A percentile compares a stretch with the other conserved stretches of the same genome.
phyloP scores from a whole-genome alignment of 1,284 basidiomycete genomes.

The Volvariella volvacea region DNA sequence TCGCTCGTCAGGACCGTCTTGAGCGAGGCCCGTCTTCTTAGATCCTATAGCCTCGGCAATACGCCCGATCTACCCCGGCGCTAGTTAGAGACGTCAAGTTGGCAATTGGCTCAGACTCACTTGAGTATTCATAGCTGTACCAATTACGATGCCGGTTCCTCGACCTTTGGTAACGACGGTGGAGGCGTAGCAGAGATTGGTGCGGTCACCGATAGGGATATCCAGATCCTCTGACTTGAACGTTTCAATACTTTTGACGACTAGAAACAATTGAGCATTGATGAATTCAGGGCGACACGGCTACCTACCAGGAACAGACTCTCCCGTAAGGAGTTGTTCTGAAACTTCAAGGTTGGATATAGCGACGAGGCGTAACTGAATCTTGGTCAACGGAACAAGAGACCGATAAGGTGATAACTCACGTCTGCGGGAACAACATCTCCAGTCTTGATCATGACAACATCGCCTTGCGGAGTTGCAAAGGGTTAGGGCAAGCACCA shows the following conservation, averaged over 20 bases:
- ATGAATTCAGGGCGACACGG: neutral
- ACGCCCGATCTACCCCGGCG: too few relatives aligned
- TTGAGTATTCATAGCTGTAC: slow-evolving; percentile 62
- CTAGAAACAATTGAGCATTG: slow-evolving; percentile 15
- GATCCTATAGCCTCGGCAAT: too few relatives aligned
- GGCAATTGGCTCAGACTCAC: too few relatives aligned
- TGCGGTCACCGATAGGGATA: slow-evolving; percentile 46
- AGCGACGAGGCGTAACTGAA: slow-evolving; percentile 23
- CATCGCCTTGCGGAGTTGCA: slow-evolving; percentile 30
- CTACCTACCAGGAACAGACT: slow-evolving; percentile 40
- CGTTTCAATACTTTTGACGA: slow-evolving; percentile 44
- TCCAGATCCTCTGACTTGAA: slow-evolving; percentile 22
- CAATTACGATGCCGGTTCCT: slow-evolving; percentile 49
- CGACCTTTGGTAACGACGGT: slow-evolving; percentile 63
- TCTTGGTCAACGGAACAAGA: too few relatives aligned
- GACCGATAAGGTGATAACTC: too few relatives aligned
- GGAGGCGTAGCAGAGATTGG: slow-evolving; percentile 51
- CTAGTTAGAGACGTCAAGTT: too few relatives aligned
- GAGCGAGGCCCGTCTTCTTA: too few relatives aligned
- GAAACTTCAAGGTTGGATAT: slow-evolving; percentile 49
- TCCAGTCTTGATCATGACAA: slow-evolving; percentile 49
- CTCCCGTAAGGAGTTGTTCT: slow-evolving; percentile 64
- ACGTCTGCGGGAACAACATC: slow-evolving; percentile 60
- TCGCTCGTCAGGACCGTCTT: too few relatives aligned
- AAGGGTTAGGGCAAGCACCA: neutral